phyloP scores from a whole-genome alignment of 2,329 filamentous ascomycete genomes.

The Claviceps monticola region DNA sequence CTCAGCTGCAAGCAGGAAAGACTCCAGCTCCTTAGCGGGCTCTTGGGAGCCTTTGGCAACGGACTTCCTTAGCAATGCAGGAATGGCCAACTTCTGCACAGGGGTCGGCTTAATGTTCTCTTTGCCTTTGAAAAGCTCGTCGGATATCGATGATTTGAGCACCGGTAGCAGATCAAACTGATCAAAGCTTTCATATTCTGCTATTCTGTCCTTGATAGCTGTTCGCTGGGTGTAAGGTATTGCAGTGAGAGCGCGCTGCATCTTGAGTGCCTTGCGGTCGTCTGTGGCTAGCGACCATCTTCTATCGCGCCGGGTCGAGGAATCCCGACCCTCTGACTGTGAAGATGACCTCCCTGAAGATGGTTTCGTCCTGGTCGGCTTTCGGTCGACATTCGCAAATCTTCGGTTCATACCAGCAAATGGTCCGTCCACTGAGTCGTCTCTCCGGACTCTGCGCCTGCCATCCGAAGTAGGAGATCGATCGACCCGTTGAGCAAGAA shows the following conservation, averaged over 20 bases:
- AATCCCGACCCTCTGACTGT: conserved; percentile 11
- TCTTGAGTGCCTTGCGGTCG: conserved; percentile 69
- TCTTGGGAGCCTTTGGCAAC: conserved; percentile 13
- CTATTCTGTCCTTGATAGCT: conserved; percentile 39
- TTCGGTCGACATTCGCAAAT: conserved; percentile 25
- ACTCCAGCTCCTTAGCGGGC: conserved; percentile 26
- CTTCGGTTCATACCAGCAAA: conserved; percentile 44
- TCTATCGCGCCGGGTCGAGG: conserved; percentile 16
- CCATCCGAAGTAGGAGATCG: conserved; percentile 22
- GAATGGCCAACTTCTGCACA: conserved; percentile 79
- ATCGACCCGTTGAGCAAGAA: conserved; percentile 40
- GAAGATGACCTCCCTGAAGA: conserved; percentile 7
- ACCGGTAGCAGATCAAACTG: conserved; percentile 62
- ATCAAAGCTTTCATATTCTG: conserved; percentile 63
- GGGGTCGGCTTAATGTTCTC: conserved; percentile 70
- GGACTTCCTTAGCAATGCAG: conserved; percentile 53
- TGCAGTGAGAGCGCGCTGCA: conserved; percentile 69
- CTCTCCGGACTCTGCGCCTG: conserved; percentile 23
- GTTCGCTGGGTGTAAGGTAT: conserved; percentile 59
- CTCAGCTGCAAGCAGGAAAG: conserved; percentile 79
- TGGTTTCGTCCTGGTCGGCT: conserved; percentile 7
- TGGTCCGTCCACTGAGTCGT: conserved; percentile 28
- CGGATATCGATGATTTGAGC: conserved; percentile 55
- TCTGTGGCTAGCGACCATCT: conserved; percentile 18
- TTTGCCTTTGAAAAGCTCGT: conserved; percentile 63